phyloP scores from a whole-genome alignment of 305 asterid species.

The Solanum hybrid region DNA sequence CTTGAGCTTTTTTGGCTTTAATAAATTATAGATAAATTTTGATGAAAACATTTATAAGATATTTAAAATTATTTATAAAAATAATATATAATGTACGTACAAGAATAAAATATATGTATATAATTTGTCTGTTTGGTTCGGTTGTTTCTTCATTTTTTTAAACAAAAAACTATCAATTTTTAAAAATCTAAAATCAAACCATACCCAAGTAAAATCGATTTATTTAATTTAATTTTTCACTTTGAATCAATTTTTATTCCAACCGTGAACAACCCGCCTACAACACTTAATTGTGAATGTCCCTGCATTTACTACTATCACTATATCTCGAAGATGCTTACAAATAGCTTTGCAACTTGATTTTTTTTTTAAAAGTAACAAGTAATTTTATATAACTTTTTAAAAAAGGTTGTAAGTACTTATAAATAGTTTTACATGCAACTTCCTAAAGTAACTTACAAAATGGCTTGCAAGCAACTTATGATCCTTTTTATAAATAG shows the following conservation, averaged over 20 bases:
- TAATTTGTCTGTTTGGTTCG: background rate
- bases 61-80: no score
- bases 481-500: no score
- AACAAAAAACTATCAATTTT: background rate
- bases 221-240: no score
- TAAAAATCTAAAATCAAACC: background rate
- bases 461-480: background rate
- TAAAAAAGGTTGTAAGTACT: background rate
- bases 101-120: no score
- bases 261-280: background rate
- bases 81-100: no score
- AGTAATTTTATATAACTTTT: background rate
- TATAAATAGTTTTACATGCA: background rate
- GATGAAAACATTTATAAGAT: no score
- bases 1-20: background rate
- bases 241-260: background rate
- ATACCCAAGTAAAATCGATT: no score
- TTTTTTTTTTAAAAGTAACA: background rate
- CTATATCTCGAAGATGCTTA: background rate
- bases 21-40: no score
- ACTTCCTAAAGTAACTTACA: background rate
- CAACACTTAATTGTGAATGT: background rate
- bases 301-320: background rate
- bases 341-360: background rate
- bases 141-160: background rate